Conservation (phyloP, 2,329 filamentous ascomycete species). For the Colletotrichum lupini region DNA sequence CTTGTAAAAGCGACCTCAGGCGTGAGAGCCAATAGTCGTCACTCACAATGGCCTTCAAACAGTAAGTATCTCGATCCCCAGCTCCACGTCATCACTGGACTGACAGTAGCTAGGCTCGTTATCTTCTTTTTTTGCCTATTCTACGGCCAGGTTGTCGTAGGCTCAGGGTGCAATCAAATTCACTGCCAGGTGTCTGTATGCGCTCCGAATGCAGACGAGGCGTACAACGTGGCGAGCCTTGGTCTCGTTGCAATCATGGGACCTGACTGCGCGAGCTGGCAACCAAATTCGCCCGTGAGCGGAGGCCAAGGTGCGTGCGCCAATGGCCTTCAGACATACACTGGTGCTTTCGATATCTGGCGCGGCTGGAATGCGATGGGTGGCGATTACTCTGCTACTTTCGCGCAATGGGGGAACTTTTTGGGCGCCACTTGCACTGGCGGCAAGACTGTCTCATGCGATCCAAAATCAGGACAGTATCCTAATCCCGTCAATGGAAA, state of each 20-base stretch:
- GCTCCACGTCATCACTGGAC: background rate
- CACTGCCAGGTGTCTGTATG: slow-evolving; percentile 17
- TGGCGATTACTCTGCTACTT: slow-evolving; percentile 4
- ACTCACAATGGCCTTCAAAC: background rate
- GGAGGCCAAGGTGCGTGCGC: slow-evolving; percentile 1
- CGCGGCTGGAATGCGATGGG: slow-evolving; percentile 12
- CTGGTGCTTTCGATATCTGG: slow-evolving; percentile 9
- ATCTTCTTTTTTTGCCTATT: background rate
- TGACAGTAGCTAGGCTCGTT: background rate
- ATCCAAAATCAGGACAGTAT: slow-evolving; percentile 12
- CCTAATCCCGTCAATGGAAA: slow-evolving; percentile 10
- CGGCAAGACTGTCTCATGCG: slow-evolving; percentile 2
- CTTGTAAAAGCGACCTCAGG: background rate
- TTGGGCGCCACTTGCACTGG: slow-evolving; percentile 8
- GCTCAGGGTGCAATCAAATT: slow-evolving; percentile 11
- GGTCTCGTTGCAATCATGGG: slow-evolving; percentile 21
- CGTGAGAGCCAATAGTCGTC: background rate
- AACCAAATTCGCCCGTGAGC: background rate
- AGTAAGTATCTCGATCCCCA: background rate
- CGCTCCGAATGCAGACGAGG: slow-evolving; percentile 10
- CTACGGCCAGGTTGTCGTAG: background rate
- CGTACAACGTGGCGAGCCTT: slow-evolving; percentile 19
- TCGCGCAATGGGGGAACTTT: slow-evolving; percentile 19
- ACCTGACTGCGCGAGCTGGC: slow-evolving; percentile 23
- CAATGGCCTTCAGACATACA: background rate